Base-by-base conservation (phyloP, 352 stramenopile genomes). In the Phytophthora macrochlamydospora region DNA sequence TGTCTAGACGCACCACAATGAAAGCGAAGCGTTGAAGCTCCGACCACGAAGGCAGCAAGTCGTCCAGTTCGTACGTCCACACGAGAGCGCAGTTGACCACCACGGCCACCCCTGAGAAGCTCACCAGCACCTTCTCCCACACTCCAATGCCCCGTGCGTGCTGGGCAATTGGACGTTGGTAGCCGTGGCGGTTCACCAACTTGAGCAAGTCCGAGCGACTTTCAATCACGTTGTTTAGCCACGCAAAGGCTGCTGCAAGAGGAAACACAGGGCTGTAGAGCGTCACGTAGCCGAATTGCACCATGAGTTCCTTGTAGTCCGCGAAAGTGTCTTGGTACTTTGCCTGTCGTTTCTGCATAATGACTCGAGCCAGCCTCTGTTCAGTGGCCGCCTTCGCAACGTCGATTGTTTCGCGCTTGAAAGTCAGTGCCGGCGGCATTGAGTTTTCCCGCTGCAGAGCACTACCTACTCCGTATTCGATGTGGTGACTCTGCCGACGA, bases 71-170 rank as follows among this genome's bases (percentile, higher is more conserved):
- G 57, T 86, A 91, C 2, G 78, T 87, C 69, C 81, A 95, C 61
- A 98, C 92, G n/a, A 98, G 78, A 29, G 89, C 93, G 59, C 92
- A 98, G 75, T 98, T 98, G 53, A 97, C 93, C 24, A 98, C 73
- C 50, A 98, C 89, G 8, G 92, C 93, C 72, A 97, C 85, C 0
- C 97, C 87, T 1, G 92, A 95, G 28, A 98, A 91, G 65, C 94
- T 91, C 65, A 97, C 92, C 37, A 98, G 79, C 55, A 98, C 87
- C 55, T 94, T 87, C 56, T 97, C 90, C 94, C 94, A 98, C 29
- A 98, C 88, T 35, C 88, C 91, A 63, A 97, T 94, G n/a, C 93
- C 94, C 40, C 90, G 89, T 24, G 92, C 90, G 67, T 98, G 94
- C 67, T 96, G 75, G 2, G 90, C 84, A 35, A 97, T 71, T 6